Conservation (phyloP, 1,139 yeast species). For the Geotrichum restrictum region DNA sequence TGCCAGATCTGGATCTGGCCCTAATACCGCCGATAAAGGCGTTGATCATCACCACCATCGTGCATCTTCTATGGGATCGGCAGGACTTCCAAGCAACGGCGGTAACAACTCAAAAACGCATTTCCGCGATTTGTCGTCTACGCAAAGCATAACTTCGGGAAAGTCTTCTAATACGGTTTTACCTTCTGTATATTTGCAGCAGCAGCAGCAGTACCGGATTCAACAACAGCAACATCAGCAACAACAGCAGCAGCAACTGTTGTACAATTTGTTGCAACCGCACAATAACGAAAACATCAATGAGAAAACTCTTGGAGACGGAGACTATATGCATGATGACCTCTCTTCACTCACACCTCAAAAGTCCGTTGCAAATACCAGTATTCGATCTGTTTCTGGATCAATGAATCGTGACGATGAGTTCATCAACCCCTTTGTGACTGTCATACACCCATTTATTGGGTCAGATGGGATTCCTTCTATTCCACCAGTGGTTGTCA, state of each 20-base stretch:
- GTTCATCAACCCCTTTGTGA: slow-evolving; percentile 1
- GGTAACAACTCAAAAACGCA: not conserved
- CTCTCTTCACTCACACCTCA: not conserved
- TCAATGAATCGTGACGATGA: not conserved
- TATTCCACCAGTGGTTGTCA: slow-evolving; percentile 18
- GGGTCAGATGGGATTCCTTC: slow-evolving; percentile 15
- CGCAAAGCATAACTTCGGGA: slow-evolving; percentile 2
- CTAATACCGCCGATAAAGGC: too few species aligned
- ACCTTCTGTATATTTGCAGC: slow-evolving; percentile 10
- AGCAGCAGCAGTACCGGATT: slow-evolving; percentile 11
- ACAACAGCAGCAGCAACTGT: too few species aligned
- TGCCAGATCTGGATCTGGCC: not conserved
- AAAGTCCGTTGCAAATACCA: not conserved
- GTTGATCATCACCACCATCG: too few species aligned
- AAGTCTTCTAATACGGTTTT: slow-evolving; percentile 2
- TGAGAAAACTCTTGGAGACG: not conserved
- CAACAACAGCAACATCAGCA: not conserved
- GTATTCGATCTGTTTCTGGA: not conserved
- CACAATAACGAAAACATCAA: not conserved
- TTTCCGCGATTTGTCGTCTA: slow-evolving; percentile 1
- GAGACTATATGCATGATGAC: too few species aligned
- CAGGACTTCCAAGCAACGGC: not conserved
- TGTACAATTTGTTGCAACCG: too few species aligned
- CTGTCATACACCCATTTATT: slow-evolving; percentile 17
- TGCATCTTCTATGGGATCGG: not conserved